phyloP scores from a whole-genome alignment of 192 early-diverging fungal species.

The Thamnidium elegans region DNA sequence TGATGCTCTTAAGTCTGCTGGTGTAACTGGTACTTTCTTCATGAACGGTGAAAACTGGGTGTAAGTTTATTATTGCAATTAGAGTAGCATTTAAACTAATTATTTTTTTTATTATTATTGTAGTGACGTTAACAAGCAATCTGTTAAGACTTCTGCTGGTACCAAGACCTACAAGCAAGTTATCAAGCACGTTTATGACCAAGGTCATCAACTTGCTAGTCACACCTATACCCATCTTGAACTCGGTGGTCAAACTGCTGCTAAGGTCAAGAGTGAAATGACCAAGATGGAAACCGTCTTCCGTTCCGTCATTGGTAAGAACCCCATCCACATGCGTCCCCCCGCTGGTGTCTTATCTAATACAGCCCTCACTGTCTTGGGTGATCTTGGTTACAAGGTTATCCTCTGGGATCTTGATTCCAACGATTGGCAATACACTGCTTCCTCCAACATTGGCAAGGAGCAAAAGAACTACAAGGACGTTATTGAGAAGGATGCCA shows the following conservation, averaged over 20 bases:
- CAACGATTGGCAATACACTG: slow-evolving; percentile 32
- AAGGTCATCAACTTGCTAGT: slow-evolving; percentile 34
- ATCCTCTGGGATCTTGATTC: slow-evolving; percentile 46
- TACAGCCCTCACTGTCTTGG: slow-evolving; percentile 28
- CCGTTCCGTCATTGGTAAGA: slow-evolving; percentile 18
- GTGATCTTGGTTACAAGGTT: slow-evolving; percentile 40
- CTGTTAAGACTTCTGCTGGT: slow-evolving; percentile 12
- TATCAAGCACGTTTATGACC: slow-evolving; percentile 16
- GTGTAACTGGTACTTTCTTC: slow-evolving; percentile 61
- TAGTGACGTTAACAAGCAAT: slow-evolving; percentile 20
- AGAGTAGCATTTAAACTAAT: not conserved
- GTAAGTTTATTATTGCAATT: slow-evolving; percentile 23
- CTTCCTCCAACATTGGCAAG: slow-evolving; percentile 15
- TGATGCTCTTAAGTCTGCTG: slow-evolving; percentile 17
- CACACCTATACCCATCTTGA: slow-evolving; percentile 25
- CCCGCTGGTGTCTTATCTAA: slow-evolving; percentile 44
- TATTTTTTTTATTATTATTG: not conserved
- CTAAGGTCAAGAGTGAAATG: slow-evolving; percentile 21
- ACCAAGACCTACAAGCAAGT: slow-evolving; percentile 25
- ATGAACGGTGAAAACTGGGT: slow-evolving; percentile 60
- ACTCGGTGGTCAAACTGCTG: slow-evolving; percentile 16
- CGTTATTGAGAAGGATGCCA: slow-evolving; percentile 18
- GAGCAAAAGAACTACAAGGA: slow-evolving; percentile 15
- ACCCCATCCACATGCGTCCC: slow-evolving; percentile 43
- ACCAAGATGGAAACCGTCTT: slow-evolving; percentile 13